These are phyloP conservation scores for Babesia microti DNA, from an alignment of 169 alveolate species.

Conservation along the genomic window DNA sequence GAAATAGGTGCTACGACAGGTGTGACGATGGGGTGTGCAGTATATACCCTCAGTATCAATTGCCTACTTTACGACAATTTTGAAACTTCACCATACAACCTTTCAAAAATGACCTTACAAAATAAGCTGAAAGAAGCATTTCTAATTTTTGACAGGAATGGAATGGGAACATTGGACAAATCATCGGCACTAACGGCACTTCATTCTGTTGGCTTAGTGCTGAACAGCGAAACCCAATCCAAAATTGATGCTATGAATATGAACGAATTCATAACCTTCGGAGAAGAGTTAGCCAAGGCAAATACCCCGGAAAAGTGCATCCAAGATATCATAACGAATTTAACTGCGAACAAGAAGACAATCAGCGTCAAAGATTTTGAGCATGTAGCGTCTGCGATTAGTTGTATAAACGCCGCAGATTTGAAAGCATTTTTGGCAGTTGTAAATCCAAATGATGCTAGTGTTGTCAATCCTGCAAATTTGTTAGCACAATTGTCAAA, in stretches of 20 bases:
- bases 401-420: constrained; percentile 18
- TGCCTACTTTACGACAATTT: too few relatives aligned
- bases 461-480: too few relatives aligned
- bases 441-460: constrained; percentile 29
- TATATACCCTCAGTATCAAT: too few relatives aligned
- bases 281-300: constrained; percentile 16
- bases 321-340: constrained; percentile 13
- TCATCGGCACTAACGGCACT: constrained; percentile 7
- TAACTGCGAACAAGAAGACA: constrained; percentile 10
- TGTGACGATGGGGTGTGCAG: too few relatives aligned
- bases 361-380: constrained; percentile 22
- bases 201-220: constrained; percentile 40
- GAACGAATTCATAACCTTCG: constrained; percentile 19
- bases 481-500: too few relatives aligned
- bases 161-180: constrained; percentile 6
- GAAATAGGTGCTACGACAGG: too few relatives aligned
- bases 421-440: constrained; percentile 6
- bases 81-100: too few relatives aligned
- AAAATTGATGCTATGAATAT: constrained; percentile 17
- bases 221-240: constrained; percentile 7
- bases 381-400: constrained; percentile 30
- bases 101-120: constrained; percentile 9
- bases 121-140: constrained; percentile 11
- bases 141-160: constrained; percentile 17
- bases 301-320: constrained; percentile 32